Conservation (phyloP, 805 yeast genomes). For the Trichomonascus vanleenenianus region DNA sequence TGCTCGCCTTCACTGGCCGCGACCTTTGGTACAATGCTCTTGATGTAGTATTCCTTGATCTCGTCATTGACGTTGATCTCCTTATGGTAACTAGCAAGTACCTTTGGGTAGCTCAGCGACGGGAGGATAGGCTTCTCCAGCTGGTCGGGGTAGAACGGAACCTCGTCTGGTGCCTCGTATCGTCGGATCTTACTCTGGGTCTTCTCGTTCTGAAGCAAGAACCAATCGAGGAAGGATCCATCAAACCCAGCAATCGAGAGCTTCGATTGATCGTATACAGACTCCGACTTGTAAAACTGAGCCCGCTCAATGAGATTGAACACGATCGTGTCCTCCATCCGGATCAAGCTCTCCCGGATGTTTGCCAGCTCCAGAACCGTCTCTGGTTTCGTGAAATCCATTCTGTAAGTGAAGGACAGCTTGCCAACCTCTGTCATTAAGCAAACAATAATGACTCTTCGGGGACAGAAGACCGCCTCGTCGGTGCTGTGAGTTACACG, state of each 20-base stretch:
- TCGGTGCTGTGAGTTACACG: background rate
- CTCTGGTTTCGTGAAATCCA: conserved; percentile 82
- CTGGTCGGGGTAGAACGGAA: conserved; percentile 73
- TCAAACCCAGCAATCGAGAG: conserved; percentile 55
- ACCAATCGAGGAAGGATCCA: conserved; percentile 85
- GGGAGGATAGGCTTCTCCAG: conserved; percentile 71
- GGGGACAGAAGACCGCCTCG: too few relatives aligned
- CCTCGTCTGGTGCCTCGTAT: conserved; percentile 90
- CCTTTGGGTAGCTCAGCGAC: conserved; percentile 64
- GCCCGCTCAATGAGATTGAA: conserved; percentile 90
- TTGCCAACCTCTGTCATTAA: too few relatives aligned
- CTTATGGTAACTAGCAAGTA: conserved; percentile 65
- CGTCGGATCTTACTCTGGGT: conserved; percentile 61
- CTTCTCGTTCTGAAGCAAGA: conserved; percentile 65
- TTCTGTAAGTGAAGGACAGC: conserved; percentile 21
- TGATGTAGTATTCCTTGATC: conserved; percentile 60
- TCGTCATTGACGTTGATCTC: conserved; percentile 69
- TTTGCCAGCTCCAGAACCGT: conserved; percentile 73
- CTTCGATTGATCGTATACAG: conserved; percentile 59
- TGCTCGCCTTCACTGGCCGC: conserved; percentile 62
- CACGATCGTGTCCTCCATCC: conserved; percentile 95
- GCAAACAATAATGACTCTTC: background rate
- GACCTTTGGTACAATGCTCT: conserved; percentile 67
- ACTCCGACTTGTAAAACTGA: conserved; percentile 68
- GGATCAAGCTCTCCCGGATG: conserved; percentile 74